Evolutionary conservation across 306 rosid genomes (phyloP).

Genomic region (Cucurbita maxima): DNA sequence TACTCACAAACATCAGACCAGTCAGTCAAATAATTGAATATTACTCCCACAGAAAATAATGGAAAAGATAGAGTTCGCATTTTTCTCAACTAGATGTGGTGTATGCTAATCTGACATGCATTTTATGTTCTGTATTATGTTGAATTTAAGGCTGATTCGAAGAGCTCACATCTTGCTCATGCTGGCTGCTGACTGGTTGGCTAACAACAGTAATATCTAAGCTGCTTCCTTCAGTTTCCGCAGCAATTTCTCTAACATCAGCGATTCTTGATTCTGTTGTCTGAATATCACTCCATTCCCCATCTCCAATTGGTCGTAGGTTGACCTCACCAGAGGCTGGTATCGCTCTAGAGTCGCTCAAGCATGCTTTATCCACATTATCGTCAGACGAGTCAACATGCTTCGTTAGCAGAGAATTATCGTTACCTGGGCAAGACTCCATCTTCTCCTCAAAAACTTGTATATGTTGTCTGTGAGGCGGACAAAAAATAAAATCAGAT

Average conservation of each 20-base stretch:
- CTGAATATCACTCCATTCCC: conserved; percentile 90
- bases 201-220: conserved; percentile 83
- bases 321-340: conserved; percentile 50
- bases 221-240: conserved; percentile 68
- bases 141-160: conserved; percentile 24
- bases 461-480: conserved; percentile 56
- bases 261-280: conserved; percentile 86
- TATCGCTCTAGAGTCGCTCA: conserved; percentile 57
- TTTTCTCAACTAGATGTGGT: not conserved
- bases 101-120: not conserved
- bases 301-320: conserved; percentile 49
- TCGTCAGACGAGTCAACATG: conserved; percentile 71
- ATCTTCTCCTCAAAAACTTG: conserved; percentile 74
- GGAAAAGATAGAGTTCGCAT: not conserved
- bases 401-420: conserved; percentile 42
- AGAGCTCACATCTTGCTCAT: conserved; percentile 52
- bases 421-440: conserved; percentile 57
- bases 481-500: not conserved
- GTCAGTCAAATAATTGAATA: not conserved
- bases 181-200: conserved; percentile 48
- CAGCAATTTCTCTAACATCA: conserved; percentile 76
- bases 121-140: not conserved
- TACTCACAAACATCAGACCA: not conserved
- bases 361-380: conserved; percentile 95
- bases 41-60: not conserved